Conservation (phyloP, 305 asterid genomes). For the Galium porrigens region DNA sequence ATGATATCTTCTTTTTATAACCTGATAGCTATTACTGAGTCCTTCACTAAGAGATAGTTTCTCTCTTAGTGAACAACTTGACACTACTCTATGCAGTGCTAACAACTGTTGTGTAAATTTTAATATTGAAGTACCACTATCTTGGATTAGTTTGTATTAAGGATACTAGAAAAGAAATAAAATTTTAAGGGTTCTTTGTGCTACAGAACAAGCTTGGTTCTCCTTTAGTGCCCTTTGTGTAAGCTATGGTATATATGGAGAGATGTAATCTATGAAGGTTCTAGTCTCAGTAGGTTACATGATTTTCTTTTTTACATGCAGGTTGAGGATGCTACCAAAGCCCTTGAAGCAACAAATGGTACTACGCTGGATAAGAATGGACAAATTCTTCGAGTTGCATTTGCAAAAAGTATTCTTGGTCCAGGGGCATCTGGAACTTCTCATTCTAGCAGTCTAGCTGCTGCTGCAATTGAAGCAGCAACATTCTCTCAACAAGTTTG, state of each 20-base stretch:
- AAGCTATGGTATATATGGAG: not conserved
- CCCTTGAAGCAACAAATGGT: conserved; percentile 88
- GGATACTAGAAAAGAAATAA: not conserved
- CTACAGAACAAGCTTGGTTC: not conserved
- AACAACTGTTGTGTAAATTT: not conserved
- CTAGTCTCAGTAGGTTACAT: not conserved
- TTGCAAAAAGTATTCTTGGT: conserved; percentile 87
- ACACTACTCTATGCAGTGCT: not conserved
- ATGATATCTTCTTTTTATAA: not conserved
- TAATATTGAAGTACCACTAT: not conserved
- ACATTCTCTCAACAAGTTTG: conserved; percentile 93
- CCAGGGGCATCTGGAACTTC: conserved; percentile 57
- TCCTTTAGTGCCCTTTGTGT: not conserved
- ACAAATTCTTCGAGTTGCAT: conserved; percentile 93
- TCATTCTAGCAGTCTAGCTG: conserved; percentile 91
- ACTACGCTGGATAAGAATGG: conserved; percentile 91
- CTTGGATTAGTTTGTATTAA: not conserved
- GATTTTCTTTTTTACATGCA: conserved; percentile 16
- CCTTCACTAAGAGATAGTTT: not conserved
- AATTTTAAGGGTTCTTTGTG: not conserved
- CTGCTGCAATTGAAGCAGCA: conserved; percentile 99
- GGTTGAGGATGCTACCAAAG: conserved; percentile 93
- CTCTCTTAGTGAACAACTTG: not conserved
- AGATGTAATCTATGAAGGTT: not conserved
- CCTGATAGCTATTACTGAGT: not conserved